A percentile compares a stretch with the other conserved stretches of the same genome.
Conservation (phyloP, 2,329 filamentous ascomycete species). For the Sphaerulina musiva region DNA sequence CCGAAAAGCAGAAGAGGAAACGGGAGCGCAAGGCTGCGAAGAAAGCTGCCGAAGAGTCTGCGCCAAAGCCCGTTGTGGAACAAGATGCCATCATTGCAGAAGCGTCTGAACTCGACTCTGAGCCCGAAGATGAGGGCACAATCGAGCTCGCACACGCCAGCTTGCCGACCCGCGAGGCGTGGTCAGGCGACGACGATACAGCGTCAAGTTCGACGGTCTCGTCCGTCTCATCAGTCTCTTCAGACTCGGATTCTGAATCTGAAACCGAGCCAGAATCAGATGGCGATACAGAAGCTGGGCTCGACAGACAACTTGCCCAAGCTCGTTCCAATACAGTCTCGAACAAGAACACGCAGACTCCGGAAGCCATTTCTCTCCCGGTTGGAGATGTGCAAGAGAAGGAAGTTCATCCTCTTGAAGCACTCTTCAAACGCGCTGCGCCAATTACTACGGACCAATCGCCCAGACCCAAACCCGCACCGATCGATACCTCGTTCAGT, state of each 20-base stretch:
- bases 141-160: constrained; percentile 13
- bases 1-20: constrained; percentile 25
- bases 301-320: constrained; percentile 17
- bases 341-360: constrained; percentile 15
- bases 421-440: constrained; percentile 73
- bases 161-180: constrained; percentile 7
- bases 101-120: constrained; percentile 12
- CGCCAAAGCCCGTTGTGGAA: neutral
- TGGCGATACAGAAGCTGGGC: constrained; percentile 11
- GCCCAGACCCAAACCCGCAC: constrained; percentile 37
- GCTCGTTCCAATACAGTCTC: constrained; percentile 18
- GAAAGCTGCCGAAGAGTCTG: constrained; percentile 8
- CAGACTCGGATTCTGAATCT: constrained; percentile 3
- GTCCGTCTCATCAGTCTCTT: constrained; percentile 9
- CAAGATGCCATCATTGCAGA: constrained; percentile 8
- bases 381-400: constrained; percentile 15
- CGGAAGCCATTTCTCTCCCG: constrained; percentile 6
- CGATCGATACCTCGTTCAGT: constrained; percentile 59
- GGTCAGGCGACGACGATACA: constrained; percentile 12
- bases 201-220: constrained; percentile 4
- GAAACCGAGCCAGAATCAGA: constrained; percentile 4
- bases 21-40: constrained; percentile 27
- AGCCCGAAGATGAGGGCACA: constrained; percentile 10
- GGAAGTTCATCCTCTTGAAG: constrained; percentile 76
- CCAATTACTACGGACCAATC: constrained; percentile 33